Evolutionary conservation across 257 asterid species (phyloP).

Genomic region (Ligustrum vulgare): DNA sequence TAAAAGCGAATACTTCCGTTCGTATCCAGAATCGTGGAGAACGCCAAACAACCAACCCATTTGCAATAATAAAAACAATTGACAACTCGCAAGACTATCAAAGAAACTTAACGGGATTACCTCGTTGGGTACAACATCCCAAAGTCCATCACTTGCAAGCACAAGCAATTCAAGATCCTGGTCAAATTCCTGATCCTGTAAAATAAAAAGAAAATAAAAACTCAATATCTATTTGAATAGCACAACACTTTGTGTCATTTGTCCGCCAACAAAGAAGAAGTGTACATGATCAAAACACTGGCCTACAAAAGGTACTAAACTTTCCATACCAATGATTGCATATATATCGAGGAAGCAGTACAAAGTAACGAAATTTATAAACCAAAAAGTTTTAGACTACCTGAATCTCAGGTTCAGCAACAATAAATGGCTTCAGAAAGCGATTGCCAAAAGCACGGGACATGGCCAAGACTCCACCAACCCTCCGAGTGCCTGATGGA

Average conservation of each 20-base stretch:
- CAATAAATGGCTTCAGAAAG: conserved; percentile 91
- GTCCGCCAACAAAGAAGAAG: not conserved
- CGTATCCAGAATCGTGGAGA: not conserved
- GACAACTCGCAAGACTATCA: not conserved
- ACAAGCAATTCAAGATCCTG: conserved; percentile 82
- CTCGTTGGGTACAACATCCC: conserved; percentile 99
- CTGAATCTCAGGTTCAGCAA: conserved; percentile 99
- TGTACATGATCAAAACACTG: not conserved
- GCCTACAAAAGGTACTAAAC: not conserved
- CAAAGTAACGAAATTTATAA: not conserved
- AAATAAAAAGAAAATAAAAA: no score
- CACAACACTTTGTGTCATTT: not conserved
- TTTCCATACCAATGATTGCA: not conserved
- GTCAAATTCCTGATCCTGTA: conserved; percentile 78
- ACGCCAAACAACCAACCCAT: not conserved
- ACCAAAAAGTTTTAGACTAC: conserved; percentile 34
- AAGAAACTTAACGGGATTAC: conserved; percentile 28
- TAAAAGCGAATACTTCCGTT: not conserved
- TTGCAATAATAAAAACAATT: not conserved
- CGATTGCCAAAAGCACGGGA: conserved; percentile 99
- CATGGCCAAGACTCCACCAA: conserved; percentile 99
- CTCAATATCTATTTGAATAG: not conserved
- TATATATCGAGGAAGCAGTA: not conserved
- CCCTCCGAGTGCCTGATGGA: conserved; percentile 95
- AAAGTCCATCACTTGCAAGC: conserved; percentile 94